Evolutionary conservation across 169 alveolate genomes (phyloP).

Genomic region (Cryptosporidium sp.): DNA sequence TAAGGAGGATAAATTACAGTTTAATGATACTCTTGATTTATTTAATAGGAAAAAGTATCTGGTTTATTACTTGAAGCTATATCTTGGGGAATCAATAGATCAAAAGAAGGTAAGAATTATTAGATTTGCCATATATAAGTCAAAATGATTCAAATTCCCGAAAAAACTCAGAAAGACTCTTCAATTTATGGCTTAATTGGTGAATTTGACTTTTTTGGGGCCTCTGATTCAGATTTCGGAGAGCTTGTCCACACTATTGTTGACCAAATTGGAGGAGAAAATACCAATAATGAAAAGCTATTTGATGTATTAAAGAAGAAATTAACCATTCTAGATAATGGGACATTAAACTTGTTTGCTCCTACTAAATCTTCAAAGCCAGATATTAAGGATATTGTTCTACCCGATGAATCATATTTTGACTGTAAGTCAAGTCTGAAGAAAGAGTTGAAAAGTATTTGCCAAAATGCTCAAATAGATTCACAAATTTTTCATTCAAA

Average conservation of each 20-base stretch:
- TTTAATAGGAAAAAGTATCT: not conserved
- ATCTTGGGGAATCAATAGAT: not conserved
- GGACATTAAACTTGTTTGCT: conserved; percentile 26
- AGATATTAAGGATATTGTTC: conserved; percentile 27
- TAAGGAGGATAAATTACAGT: not conserved
- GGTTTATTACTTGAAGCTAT: not conserved
- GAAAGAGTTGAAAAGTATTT: conserved; percentile 50
- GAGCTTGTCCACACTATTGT: conserved; percentile 39
- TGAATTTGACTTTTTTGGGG: conserved; percentile 29
- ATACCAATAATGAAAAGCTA: not conserved
- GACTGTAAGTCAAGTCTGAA: conserved; percentile 33
- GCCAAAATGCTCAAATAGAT: conserved; percentile 7
- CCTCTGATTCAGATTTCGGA: conserved; percentile 55
- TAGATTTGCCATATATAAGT: not conserved
- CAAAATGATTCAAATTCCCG: conserved; percentile 2
- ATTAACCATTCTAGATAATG: conserved; percentile 43
- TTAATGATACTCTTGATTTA: not conserved
- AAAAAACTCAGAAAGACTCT: not conserved
- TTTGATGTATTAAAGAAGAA: conserved; percentile 39
- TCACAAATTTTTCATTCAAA: conserved; percentile 13
- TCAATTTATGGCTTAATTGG: conserved; percentile 10
- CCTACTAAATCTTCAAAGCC: not conserved
- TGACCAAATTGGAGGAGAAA: conserved; percentile 25
- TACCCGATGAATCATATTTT: conserved; percentile 10
- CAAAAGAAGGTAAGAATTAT: not conserved